phyloP scores from a whole-genome alignment of 164 flowering plant species.

The Tetracentron sinense region DNA sequence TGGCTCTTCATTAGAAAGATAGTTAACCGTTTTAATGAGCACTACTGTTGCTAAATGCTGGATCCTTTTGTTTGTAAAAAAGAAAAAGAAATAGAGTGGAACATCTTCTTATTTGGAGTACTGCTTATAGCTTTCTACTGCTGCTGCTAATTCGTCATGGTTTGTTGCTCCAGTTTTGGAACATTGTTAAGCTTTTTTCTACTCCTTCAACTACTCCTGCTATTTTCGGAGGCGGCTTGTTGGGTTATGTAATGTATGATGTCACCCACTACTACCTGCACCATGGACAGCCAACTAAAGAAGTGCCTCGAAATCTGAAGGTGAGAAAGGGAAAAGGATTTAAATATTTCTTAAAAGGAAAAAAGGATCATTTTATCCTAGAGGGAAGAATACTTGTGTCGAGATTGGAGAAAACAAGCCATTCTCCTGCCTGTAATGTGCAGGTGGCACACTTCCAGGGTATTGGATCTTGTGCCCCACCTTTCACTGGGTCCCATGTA shows the following conservation, averaged over 20 bases:
- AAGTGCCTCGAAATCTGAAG: constrained; percentile 59
- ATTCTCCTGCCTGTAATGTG: background rate
- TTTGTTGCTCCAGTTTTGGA: constrained; percentile 59
- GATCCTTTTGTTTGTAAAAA: background rate
- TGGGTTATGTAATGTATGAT: constrained; percentile 93
- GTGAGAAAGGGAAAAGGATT: no score
- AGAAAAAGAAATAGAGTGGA: no score
- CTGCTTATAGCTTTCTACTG: background rate
- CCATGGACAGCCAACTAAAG: constrained; percentile 78
- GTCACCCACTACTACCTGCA: constrained; percentile 89
- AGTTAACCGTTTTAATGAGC: background rate
- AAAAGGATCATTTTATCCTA: background rate
- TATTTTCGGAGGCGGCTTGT: constrained; percentile 73
- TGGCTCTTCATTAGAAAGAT: no score
- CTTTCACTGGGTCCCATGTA: no score
- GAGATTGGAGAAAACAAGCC: background rate
- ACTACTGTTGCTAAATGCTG: background rate
- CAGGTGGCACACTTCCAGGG: no score
- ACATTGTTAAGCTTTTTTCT: constrained; percentile 48
- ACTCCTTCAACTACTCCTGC: constrained; percentile 77
- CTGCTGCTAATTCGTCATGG: constrained; percentile 5
- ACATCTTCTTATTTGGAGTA: background rate
- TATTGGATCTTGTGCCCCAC: no score
- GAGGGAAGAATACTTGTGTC: no score
- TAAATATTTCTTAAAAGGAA: no score